A percentile compares a stretch with the other conserved stretches of the same genome.
Evolutionary conservation across 1,139 yeast species (phyloP).

Genomic region (Scheffersomyces quercinus): DNA sequence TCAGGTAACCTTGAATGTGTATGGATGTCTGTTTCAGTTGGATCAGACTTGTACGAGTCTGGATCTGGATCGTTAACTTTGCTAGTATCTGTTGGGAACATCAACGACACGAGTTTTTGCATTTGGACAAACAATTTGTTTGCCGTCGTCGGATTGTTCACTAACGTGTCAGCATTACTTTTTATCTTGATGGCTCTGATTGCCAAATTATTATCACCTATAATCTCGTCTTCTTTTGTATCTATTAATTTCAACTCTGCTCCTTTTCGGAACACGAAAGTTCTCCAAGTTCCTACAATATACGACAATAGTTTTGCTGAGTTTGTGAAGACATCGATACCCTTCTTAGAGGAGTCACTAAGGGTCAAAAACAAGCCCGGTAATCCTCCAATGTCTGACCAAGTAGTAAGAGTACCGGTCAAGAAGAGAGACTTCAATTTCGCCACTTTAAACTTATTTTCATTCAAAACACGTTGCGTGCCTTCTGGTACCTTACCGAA

Average conservation of each 20-base stretch:
- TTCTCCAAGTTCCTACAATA: slow-evolving; percentile 78
- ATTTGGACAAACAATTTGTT: slow-evolving; percentile 19
- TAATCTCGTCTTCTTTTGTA: slow-evolving; percentile 32
- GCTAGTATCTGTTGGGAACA: slow-evolving; percentile 53
- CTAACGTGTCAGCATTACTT: neutral
- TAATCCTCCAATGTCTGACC: slow-evolving; percentile 82
- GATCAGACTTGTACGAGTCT: slow-evolving; percentile 41
- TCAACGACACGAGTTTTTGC: slow-evolving; percentile 36
- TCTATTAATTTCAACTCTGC: slow-evolving; percentile 52
- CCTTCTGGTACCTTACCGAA: slow-evolving; percentile 89
- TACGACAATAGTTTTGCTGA: slow-evolving; percentile 47
- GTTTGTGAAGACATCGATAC: slow-evolving; percentile 39
- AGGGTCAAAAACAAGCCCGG: slow-evolving; percentile 86
- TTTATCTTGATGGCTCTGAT: slow-evolving; percentile 52
- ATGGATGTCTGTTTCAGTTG: slow-evolving; percentile 41
- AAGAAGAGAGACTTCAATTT: slow-evolving; percentile 67
- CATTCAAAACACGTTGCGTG: slow-evolving; percentile 68
- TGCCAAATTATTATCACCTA: slow-evolving; percentile 52
- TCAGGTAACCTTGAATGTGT: slow-evolving; percentile 41
- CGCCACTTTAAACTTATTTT: slow-evolving; percentile 52
- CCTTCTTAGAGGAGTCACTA: slow-evolving; percentile 74
- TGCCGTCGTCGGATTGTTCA: neutral
- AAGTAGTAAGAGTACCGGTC: slow-evolving; percentile 65
- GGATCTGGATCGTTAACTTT: slow-evolving; percentile 39
- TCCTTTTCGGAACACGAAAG: slow-evolving; percentile 84